These are phyloP conservation scores for Eucalyptus globulus DNA, from an alignment of 345 rosid genomes.

Conservation along the genomic window DNA sequence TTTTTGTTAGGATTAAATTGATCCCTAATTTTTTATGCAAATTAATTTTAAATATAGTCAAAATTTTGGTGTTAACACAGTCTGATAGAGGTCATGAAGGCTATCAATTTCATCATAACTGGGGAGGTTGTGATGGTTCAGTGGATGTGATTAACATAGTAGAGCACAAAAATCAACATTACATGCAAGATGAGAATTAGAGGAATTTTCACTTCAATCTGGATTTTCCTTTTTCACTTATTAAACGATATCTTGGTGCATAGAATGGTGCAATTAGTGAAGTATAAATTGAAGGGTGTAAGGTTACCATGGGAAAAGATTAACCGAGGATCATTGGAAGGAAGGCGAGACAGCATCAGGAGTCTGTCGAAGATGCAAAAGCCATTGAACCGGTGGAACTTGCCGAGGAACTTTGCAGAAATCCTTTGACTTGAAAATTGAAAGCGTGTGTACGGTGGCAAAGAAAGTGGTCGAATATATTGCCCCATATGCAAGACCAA, in stretches of 20 bases:
- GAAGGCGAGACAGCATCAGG: neutral
- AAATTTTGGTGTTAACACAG: accelerated
- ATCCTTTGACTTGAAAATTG: neutral
- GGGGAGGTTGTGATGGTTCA: neutral
- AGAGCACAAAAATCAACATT: neutral
- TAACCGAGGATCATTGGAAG: neutral
- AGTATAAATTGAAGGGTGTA: neutral
- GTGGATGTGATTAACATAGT: neutral
- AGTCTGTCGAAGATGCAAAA: neutral
- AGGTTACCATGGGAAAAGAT: neutral
- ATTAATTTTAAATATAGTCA: no score
- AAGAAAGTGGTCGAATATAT: neutral
- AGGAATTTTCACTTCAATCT: neutral
- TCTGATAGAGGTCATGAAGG: neutral
- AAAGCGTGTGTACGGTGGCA: neutral
- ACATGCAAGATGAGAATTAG: neutral
- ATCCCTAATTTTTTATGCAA: no score
- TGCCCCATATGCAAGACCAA: neutral
- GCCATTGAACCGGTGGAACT: neutral
- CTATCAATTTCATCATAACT: neutral
- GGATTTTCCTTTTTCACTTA: neutral
- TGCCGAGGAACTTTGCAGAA: neutral
- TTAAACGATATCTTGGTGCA: neutral
- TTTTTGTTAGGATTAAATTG: no score
- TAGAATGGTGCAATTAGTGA: neutral